Conservation (phyloP, 768 basidiomycete genomes). For the Lentinula detonsa region DNA sequence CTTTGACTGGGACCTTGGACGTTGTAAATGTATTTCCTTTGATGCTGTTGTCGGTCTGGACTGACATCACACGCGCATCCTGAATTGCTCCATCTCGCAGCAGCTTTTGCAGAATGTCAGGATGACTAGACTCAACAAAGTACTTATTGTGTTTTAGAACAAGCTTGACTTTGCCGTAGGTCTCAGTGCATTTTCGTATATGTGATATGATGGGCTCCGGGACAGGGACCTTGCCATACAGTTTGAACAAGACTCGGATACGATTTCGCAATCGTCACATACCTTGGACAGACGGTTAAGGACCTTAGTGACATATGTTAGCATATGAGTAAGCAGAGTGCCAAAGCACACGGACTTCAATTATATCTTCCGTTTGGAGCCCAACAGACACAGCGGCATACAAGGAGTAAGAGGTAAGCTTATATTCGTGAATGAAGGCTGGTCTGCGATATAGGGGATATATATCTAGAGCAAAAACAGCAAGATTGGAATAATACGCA, state of each 20-base stretch:
- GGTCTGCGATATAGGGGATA: slow-evolving; percentile 48
- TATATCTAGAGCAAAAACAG: slow-evolving; percentile 9
- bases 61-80: slow-evolving; percentile 73
- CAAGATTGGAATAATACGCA: slow-evolving; percentile 34
- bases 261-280: slow-evolving; percentile 9
- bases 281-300: slow-evolving; percentile 80
- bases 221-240: slow-evolving; percentile 73
- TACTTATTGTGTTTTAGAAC: slow-evolving; percentile 98
- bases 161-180: slow-evolving; percentile 97
- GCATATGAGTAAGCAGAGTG: slow-evolving; percentile 19
- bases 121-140: slow-evolving; percentile 93
- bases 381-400: slow-evolving; percentile 99
- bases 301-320: slow-evolving; percentile 42
- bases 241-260: background rate
- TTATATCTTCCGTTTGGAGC: slow-evolving; percentile 95
- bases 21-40: slow-evolving; percentile 74
- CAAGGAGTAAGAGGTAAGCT: slow-evolving; percentile 94
- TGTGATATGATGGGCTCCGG: slow-evolving; percentile 80
- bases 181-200: slow-evolving; percentile 89
- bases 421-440: slow-evolving; percentile 98
- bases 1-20: slow-evolving; percentile 76
- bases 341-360: slow-evolving; percentile 65
- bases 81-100: slow-evolving; percentile 84
- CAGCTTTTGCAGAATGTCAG: slow-evolving; percentile 83
- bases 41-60: slow-evolving; percentile 66